A percentile compares a stretch with the other conserved stretches of the same genome.
These are phyloP conservation scores for Aspergillus sp. DNA, from an alignment of 2,329 filamentous ascomycete genomes.

Conservation along the genomic window DNA sequence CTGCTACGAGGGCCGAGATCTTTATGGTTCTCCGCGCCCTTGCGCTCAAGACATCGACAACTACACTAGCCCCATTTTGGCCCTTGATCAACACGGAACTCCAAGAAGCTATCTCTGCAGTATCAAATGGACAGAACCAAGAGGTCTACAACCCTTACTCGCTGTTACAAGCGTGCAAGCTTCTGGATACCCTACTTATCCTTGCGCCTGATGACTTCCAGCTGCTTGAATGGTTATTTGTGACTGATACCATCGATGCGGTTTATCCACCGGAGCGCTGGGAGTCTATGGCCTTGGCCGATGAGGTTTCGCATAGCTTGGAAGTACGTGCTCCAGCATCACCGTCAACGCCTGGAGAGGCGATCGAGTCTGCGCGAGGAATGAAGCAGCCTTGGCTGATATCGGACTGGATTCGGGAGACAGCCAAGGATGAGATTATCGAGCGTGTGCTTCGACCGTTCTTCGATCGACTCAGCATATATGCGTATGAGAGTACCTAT, in stretches of 20 bases:
- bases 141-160: slow-evolving; percentile 74
- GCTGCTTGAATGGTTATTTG: slow-evolving; percentile 95
- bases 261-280: slow-evolving; percentile 73
- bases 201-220: slow-evolving; percentile 93
- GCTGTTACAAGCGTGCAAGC: slow-evolving; percentile 86
- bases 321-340: slow-evolving; percentile 41
- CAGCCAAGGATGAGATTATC: slow-evolving; percentile 59
- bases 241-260: slow-evolving; percentile 94
- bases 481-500: slow-evolving; percentile 89
- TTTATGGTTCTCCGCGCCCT: slow-evolving; percentile 84
- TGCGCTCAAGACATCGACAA: slow-evolving; percentile 69
- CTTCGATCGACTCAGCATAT: slow-evolving; percentile 87
- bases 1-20: slow-evolving; percentile 79
- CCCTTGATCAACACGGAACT: slow-evolving; percentile 84
- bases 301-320: slow-evolving; percentile 76
- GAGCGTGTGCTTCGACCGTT: slow-evolving; percentile 79
- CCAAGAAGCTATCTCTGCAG: slow-evolving; percentile 70
- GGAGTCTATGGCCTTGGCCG: slow-evolving; percentile 70
- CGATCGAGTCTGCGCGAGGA: slow-evolving; percentile 23
- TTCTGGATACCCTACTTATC: slow-evolving; percentile 83
- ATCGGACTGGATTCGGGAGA: slow-evolving; percentile 47
- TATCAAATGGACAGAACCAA: slow-evolving; percentile 64
- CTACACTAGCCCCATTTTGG: slow-evolving; percentile 83
- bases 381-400: slow-evolving; percentile 39
- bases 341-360: slow-evolving; percentile 19